These are phyloP conservation scores for Symmetrospora coprosmae DNA, from an alignment of 768 basidiomycete species.

Conservation along the genomic window DNA sequence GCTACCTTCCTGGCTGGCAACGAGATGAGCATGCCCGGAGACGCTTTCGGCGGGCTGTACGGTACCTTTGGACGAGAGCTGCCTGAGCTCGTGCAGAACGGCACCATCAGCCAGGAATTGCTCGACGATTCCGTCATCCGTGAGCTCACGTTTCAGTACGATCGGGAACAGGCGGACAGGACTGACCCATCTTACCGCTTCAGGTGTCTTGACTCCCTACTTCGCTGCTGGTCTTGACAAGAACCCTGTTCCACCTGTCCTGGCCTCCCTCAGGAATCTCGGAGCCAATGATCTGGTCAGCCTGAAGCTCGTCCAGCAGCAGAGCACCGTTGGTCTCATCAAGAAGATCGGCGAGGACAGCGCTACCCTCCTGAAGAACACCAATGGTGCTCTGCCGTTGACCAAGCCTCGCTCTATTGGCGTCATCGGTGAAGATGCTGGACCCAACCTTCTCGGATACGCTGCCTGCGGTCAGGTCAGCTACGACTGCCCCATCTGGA, in stretches of 20 bases:
- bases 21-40: slow-evolving; percentile 26
- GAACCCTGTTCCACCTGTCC: neutral
- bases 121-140: slow-evolving; percentile 57
- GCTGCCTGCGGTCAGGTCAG: neutral
- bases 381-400: neutral
- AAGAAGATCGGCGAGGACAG: neutral
- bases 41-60: slow-evolving; percentile 6
- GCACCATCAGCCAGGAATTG: slow-evolving; percentile 51
- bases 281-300: neutral
- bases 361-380: slow-evolving; percentile 9
- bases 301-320: neutral
- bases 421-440: slow-evolving; percentile 11
- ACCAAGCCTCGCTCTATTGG: neutral
- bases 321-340: neutral
- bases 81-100: slow-evolving; percentile 49
- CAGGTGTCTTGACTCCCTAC: too few species aligned
- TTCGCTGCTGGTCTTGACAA: slow-evolving; percentile 8
- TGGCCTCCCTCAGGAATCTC: too few species aligned
- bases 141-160: too few species aligned
- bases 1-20: slow-evolving; percentile 14
- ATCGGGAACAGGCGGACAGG: too few species aligned
- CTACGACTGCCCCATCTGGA: neutral
- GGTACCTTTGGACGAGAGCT: slow-evolving; percentile 22
- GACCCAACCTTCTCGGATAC: neutral
- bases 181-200: too few species aligned